Base-by-base conservation (phyloP, 2,329 filamentous ascomycete genomes). In the Arthroderma uncinatum region DNA sequence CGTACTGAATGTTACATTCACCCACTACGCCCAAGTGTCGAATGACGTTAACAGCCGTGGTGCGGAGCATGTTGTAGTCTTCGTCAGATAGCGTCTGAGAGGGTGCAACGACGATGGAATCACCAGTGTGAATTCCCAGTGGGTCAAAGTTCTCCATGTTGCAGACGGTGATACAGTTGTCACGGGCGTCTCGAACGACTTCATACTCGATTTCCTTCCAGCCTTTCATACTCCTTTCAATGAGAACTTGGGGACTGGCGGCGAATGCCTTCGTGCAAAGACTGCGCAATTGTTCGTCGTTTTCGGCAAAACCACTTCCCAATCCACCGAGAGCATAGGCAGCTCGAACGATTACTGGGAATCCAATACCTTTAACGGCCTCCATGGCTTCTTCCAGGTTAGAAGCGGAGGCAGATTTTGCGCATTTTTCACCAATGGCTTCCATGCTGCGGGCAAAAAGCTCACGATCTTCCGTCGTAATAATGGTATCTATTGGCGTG, bases 121-220 rank as follows among this genome's bases (percentile, higher is more conserved):
- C 93, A 71, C 93, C 93, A 2, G 93, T 98, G 69, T 97, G 93
- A 62, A 97, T 97, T 66, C 93, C 93, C 1, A 98, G 84, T 57
- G 93, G 93, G 71, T 98, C 93, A 68, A 98, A 98, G 76, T 98
- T 98, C 77, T 98, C 93, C 93, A 98, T 97, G 78, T 98, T 98
- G 74, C 93, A 98, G 61, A 98, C 93, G 5, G 93, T 98, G 70
- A 98, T 97, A 71, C 93, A 98, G 80, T 97, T 97, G 76, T 98
- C 91, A 65, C 89, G 84, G 58, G 85, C 87, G 77, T 97, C 93
- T 67, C 93, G 86, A 40, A 98, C 93, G 61, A 97, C 93, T 73
- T 98, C 93, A 69, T 97, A 98, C 73, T 98, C 93, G 62, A 97
- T 94, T 74, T 98, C 93, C 74, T 98, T 98, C 93, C 93, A 98